These are phyloP conservation scores for Kodamaea kaohsiungensis DNA, from an alignment of 805 yeast species.

Conservation along the genomic window DNA sequence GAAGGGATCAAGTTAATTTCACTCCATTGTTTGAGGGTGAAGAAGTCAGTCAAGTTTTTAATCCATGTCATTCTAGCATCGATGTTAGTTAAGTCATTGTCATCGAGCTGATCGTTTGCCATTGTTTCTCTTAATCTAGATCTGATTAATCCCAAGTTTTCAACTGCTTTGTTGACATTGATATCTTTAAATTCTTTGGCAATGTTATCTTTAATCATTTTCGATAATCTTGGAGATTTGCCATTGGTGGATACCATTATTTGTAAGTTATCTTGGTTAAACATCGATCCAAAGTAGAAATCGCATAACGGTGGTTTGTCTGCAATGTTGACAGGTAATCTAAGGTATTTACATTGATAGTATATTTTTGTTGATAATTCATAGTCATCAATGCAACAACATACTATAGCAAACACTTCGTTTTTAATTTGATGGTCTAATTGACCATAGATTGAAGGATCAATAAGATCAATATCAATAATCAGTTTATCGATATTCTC, in stretches of 20 bases:
- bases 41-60: slow-evolving; percentile 60
- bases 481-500: slow-evolving; percentile 26
- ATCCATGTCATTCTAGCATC: slow-evolving; percentile 73
- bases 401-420: slow-evolving; percentile 59
- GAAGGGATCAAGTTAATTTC: slow-evolving; percentile 33
- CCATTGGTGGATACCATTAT: slow-evolving; percentile 85
- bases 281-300: slow-evolving; percentile 81
- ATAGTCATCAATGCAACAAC: slow-evolving; percentile 77
- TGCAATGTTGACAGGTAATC: slow-evolving; percentile 74
- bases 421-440: slow-evolving; percentile 36
- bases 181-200: slow-evolving; percentile 45
- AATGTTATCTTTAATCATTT: slow-evolving; percentile 51
- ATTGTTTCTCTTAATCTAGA: slow-evolving; percentile 46
- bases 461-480: slow-evolving; percentile 20
- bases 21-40: slow-evolving; percentile 62
- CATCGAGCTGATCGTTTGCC: slow-evolving; percentile 34
- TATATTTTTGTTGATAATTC: slow-evolving; percentile 57
- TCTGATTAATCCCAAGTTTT: slow-evolving; percentile 59
- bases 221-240: slow-evolving; percentile 73
- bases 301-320: slow-evolving; percentile 85
- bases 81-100: slow-evolving; percentile 47
- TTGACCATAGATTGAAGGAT: slow-evolving; percentile 22
- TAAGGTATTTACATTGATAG: slow-evolving; percentile 42
- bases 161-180: slow-evolving; percentile 61
- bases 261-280: slow-evolving; percentile 70